A percentile compares a stretch with the other conserved stretches of the same genome.
Evolutionary conservation across 805 yeast genomes (phyloP).

Genomic region (Jamesozyma gamospora): DNA sequence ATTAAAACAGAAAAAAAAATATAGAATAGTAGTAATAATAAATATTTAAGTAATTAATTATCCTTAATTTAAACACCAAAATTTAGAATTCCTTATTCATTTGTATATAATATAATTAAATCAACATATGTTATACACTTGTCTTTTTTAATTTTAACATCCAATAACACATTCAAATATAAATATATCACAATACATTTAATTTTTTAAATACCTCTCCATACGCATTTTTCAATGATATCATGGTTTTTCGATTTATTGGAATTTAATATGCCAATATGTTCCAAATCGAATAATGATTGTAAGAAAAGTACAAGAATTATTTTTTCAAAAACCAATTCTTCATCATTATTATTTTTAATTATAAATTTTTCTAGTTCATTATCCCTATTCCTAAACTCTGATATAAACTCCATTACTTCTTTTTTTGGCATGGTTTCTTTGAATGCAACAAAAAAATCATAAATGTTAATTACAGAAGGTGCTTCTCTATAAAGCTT

Average conservation of each 20-base stretch:
- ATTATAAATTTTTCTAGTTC: conserved; percentile 19
- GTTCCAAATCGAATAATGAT: conserved; percentile 57
- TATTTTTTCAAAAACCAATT: conserved; percentile 48
- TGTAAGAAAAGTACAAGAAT: conserved; percentile 67
- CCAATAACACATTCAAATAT: no score
- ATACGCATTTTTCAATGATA: conserved; percentile 24
- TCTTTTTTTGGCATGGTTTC: conserved; percentile 33
- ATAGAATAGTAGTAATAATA: no score
- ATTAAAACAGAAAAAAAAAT: no score
- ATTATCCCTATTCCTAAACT: conserved; percentile 20
- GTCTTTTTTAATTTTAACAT: no score
- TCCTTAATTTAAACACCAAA: no score
- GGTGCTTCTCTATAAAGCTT: conserved; percentile 74
- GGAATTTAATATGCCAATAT: conserved; percentile 60
- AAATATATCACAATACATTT: no score
- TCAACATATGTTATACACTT: no score
- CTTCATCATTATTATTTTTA: conserved; percentile 14
- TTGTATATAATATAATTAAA: no score
- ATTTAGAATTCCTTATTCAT: no score
- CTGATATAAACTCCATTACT: conserved; percentile 19
- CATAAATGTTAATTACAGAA: conserved; percentile 53
- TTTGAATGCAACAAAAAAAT: conserved; percentile 54
- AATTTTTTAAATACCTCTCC: conserved; percentile 25
- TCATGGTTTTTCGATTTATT: conserved; percentile 32
- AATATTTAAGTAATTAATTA: no score